Base-by-base conservation (phyloP, 768 basidiomycete species). In the Auricularia sp. region DNA sequence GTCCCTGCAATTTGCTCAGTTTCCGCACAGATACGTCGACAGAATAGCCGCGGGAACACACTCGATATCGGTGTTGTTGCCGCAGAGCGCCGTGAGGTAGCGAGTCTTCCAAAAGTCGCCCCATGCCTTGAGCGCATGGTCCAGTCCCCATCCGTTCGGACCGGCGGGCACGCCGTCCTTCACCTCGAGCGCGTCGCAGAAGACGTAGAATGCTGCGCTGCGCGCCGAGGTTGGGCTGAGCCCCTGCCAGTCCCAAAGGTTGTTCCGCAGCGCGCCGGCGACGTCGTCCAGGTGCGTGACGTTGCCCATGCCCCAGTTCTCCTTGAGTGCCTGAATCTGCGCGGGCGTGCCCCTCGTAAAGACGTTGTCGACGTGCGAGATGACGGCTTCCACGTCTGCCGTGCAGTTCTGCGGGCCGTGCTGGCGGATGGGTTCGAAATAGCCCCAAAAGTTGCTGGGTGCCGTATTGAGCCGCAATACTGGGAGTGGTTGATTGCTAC, bases 371-470 rank as follows among this genome's bases (percentile, higher is more conserved):
- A 90, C 74, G 67, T 87, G 80, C 4, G 79, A 70, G 62, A 90
- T 80, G 16, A 86, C 87, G 3, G 80, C 80, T 71, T 87, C 75
- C 36, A 89, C 80, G 69, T 91, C 89, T 0, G 86, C 81, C 7
- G 87, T 88, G 74, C 89, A 91, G 72, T 91, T 90, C 67, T 66
- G 39, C 2, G 87, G 84, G 86, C 88, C 89, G 69, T 83, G 75
- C 67, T 82, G 77, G 16, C 83, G 83, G 67, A 87, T 82, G 12
- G 87, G 87, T 65, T 88, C 87, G 72, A 87, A 89, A 69, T 89
- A 91, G 67, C 77, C 77, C 86, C 86, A 88, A 70, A 83, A 87
- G 71, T 87, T 78, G 16, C 82, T 62, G 51, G 36, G 54, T 58
- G 39, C 62, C 60, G 18, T 29, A 23, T 21, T 39, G 39, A 34